Conservation (phyloP, 1,139 yeast species). For the Taphrina communis region DNA sequence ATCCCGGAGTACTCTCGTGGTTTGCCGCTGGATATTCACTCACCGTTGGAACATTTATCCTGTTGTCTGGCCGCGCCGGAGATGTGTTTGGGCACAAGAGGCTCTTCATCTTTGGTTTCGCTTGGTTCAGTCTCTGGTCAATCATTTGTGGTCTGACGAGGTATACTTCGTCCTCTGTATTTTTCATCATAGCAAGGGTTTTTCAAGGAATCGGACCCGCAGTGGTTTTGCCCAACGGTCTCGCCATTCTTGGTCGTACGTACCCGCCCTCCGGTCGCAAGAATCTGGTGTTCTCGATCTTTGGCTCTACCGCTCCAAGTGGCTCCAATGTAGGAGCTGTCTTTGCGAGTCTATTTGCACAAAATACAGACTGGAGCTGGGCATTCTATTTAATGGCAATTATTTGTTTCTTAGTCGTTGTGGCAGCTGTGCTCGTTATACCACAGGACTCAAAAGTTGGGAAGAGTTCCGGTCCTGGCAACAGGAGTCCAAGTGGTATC, state of each 20-base stretch:
- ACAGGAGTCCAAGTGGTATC: not conserved
- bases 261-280: slow-evolving; percentile 28
- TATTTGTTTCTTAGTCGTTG: slow-evolving; percentile 10
- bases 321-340: slow-evolving; percentile 28
- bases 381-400: slow-evolving; percentile 22
- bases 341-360: slow-evolving; percentile 20
- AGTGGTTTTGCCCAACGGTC: slow-evolving; percentile 27
- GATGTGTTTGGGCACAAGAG: slow-evolving; percentile 28
- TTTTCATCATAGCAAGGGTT: slow-evolving; percentile 28
- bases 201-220: slow-evolving; percentile 37
- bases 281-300: slow-evolving; percentile 29
- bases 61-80: slow-evolving; percentile 27
- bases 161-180: slow-evolving; percentile 11
- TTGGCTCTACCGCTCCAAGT: slow-evolving; percentile 30
- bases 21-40: slow-evolving; percentile 32
- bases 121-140: slow-evolving; percentile 32
- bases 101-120: slow-evolving; percentile 28
- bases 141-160: slow-evolving; percentile 27
- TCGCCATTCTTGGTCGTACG: slow-evolving; percentile 28
- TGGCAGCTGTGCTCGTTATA: slow-evolving; percentile 13
- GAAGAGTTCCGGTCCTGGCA: not conserved
- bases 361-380: slow-evolving; percentile 32
- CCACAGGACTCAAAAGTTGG: slow-evolving; percentile 16
- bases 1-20: slow-evolving; percentile 51
- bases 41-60: slow-evolving; percentile 34